Evolutionary conservation across 1,284 basidiomycete genomes (phyloP), one percentile per base, ranked within the genome.

Genomic region (Sparassis latifolia): DNA sequence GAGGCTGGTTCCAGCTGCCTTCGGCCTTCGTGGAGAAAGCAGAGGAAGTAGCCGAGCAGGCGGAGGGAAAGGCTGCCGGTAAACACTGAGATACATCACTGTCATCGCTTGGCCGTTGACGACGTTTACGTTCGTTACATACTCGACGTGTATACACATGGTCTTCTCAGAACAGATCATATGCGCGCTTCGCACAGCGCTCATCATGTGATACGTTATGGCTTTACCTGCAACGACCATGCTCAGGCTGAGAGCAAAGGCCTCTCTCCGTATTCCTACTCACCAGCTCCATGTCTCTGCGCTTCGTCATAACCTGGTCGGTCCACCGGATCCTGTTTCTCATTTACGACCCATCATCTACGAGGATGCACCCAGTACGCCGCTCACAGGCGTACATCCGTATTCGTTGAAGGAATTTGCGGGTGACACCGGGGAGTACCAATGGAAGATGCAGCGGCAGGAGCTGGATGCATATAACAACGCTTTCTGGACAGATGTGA

Each of bases 341-440:
- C 78, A 90, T 69, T 70, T 90, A 48, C 80, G 88, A 3, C 86
- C 88, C 3, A 73, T 88, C 52, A 72, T 89, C 42, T 89, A 89
- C 68, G 79, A 82, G 58, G 78, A 85, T 58, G 70, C 65, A 43
- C 68, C 67, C 9, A 64, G 69, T 4, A 64, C 63, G 10, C 57
- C 50, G 2, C 53, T 59, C 4, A 48, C 52, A 37, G 53, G 51
- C 31, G 65, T 65, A 42, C 87, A 89, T 63, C 86, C 86, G 3
- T 89, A 89, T 66, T 88, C 86, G 30, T 76, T 89, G 48, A 65
- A 70, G 51, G 86, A 89, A 63, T 89, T 89, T 65, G 67, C 71
- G 44, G 63, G 66, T 30, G 61, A 66, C 62, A 56, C 68, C 66
- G 53, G 67, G 70, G 82, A 86, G 50, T 74, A 89, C 47, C 84